Conservation (phyloP, 2,329 filamentous ascomycete genomes). For the Colletotrichum kahawae region DNA sequence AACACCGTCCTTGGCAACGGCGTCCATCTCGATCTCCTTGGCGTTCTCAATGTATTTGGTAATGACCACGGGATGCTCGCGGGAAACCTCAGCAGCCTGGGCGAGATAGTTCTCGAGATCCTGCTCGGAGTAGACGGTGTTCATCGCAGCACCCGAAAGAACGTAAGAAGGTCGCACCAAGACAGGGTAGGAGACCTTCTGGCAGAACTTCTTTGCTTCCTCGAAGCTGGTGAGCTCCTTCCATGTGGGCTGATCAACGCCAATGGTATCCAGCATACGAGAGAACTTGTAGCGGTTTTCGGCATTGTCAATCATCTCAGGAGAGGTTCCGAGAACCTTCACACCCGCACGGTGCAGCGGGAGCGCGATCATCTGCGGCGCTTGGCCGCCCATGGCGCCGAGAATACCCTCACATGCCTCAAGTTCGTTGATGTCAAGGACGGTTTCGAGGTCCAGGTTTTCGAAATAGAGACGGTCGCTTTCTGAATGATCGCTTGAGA, state of each 20-base stretch:
- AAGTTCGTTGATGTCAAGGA: slow-evolving; percentile 93
- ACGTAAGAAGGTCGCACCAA: slow-evolving; percentile 96
- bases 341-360: slow-evolving; percentile 87
- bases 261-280: slow-evolving; percentile 93
- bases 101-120: slow-evolving; percentile 88
- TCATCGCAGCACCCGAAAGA: slow-evolving; percentile 97
- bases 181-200: slow-evolving; percentile 89
- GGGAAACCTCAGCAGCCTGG: slow-evolving; percentile 91
- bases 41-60: slow-evolving; percentile 99
- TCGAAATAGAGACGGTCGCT: slow-evolving; percentile 97
- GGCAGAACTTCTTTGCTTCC: slow-evolving; percentile 86
- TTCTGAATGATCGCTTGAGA: too few relatives aligned
- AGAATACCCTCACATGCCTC: too few relatives aligned
- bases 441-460: slow-evolving; percentile 88
- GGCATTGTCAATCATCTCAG: slow-evolving; percentile 97
- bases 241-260: slow-evolving; percentile 96
- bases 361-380: slow-evolving; percentile 95
- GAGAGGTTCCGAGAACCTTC: slow-evolving; percentile 92
- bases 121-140: slow-evolving; percentile 96
- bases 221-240: slow-evolving; percentile 96
- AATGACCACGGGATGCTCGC: slow-evolving; percentile 96
- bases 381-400: slow-evolving; percentile 98
- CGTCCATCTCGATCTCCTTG: slow-evolving; percentile 99
- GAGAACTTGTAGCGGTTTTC: slow-evolving; percentile 99
- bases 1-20: slow-evolving; percentile 86